Percentiles rank a stretch among this genome's conserved stretches.
Conservation (phyloP, 345 rosid species). For the Carallia brachiata region DNA sequence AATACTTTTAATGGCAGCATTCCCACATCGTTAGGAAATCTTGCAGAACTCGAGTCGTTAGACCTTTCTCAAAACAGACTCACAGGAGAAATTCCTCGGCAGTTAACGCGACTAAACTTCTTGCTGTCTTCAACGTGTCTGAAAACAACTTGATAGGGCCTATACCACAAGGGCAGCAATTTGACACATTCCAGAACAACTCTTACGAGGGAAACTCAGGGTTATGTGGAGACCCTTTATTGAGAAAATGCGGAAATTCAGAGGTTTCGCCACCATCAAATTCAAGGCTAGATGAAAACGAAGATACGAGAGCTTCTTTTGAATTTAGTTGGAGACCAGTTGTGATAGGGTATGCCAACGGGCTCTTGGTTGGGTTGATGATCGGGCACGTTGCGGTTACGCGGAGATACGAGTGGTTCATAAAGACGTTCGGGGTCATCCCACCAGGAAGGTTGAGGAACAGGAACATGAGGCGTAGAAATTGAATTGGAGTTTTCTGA, state of each 20-base stretch:
- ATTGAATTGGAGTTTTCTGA: background rate
- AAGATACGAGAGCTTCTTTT: background rate
- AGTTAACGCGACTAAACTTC: background rate
- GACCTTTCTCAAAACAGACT: constrained; percentile 4
- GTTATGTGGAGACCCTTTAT: background rate
- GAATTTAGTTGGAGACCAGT: constrained; percentile 1
- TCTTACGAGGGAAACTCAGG: background rate
- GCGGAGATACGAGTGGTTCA: background rate
- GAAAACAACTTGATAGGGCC: background rate
- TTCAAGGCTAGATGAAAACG: background rate
- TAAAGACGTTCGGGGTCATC: background rate
- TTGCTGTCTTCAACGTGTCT: background rate
- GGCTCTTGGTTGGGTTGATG: background rate
- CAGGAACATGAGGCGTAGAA: background rate
- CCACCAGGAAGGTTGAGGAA: background rate
- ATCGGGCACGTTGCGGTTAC: background rate
- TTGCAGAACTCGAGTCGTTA: background rate
- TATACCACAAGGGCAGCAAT: constrained; percentile 7
- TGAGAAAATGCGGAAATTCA: background rate
- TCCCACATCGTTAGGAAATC: background rate
- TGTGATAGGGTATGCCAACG: background rate
- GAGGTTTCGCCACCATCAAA: background rate
- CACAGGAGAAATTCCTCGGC: background rate
- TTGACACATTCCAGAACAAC: background rate
- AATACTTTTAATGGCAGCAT: background rate